Evolutionary conservation across 345 rosid species (phyloP), one percentile per base, ranked within the genome.

Genomic region (Fremontodendron californicum): DNA sequence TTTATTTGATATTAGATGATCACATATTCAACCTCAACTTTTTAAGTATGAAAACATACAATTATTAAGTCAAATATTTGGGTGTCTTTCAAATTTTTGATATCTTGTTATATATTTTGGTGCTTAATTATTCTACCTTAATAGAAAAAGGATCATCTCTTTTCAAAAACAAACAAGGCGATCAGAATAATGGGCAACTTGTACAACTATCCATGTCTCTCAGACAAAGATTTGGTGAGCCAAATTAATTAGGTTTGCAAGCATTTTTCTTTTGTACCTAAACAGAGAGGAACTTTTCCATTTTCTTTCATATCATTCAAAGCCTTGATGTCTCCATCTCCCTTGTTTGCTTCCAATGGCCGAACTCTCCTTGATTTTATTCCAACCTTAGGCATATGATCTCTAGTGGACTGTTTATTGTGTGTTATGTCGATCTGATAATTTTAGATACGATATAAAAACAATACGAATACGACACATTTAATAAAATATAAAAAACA

Each of bases 251-350:
- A 49, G 61, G 27, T 51, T 31, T 51, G 29, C 61, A 33, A 71
- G 61, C 75, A 31, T 13, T 61, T 61, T 27, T 35, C 58, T 49
- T 69, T 18, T 64, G 27, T 64, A 70, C 73, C 8, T 49, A 10
- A 13, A 18, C 31, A 71, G 16, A 46, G 7, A 6, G 61, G 27
- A 46, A 29, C 27, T n/a, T 40, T 23, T 66, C 35, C 52, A 12
- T 23, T 67, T 67, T 70, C 42, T 70, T 70, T 71, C 61, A 51
- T 49, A 51, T 19, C 45, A 71, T 49, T 71, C 60, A 71, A 71
- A 2, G 15, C 18, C 19, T 57, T 49, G 31, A 58, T 77, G 84
- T 82, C 78, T 79, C 78, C 75, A 65, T 75, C 83, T 83, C 58
- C 45, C 54, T 74, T 83, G 86, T 77, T 81, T 66, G 54, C 79